Percentiles rank a stretch among this genome's conserved stretches.
These are phyloP conservation scores for Boletus pseudopeckii DNA, from an alignment of 768 basidiomycete species.

Conservation along the genomic window DNA sequence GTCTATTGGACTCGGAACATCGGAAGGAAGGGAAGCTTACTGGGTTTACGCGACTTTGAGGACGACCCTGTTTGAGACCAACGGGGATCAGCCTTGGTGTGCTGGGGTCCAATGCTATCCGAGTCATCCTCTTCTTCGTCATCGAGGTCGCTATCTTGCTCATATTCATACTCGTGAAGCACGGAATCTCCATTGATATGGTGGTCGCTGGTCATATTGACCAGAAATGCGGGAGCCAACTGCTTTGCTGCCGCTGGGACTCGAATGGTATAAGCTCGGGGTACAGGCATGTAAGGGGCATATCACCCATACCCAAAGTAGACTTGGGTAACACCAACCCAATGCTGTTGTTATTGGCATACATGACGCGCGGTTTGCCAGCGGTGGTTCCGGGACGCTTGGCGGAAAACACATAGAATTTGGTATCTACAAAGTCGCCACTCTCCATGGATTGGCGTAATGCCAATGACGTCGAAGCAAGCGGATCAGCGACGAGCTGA, in stretches of 20 bases:
- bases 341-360: slow-evolving; percentile 21
- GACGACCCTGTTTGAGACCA: background rate
- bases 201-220: slow-evolving; percentile 21
- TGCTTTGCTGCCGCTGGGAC: slow-evolving; percentile 9
- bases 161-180: slow-evolving; percentile 27
- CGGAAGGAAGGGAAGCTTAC: slow-evolving; percentile 2
- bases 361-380: slow-evolving; percentile 23
- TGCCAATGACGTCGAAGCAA: slow-evolving; percentile 14
- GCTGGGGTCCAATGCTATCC: background rate
- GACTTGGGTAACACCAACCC: slow-evolving; percentile 17
- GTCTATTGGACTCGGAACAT: background rate
- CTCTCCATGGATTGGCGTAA: slow-evolving; percentile 23
- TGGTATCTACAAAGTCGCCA: slow-evolving; percentile 29
- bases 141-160: slow-evolving; percentile 31
- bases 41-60: background rate
- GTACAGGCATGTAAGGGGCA: background rate
- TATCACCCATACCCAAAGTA: slow-evolving; percentile 3
- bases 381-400: slow-evolving; percentile 9
- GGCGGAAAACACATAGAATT: slow-evolving; percentile 28
- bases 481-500: slow-evolving; percentile 9
- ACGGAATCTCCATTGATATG: slow-evolving; percentile 19
- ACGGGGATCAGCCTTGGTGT: background rate
- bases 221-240: slow-evolving; percentile 13
- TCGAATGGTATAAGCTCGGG: background rate
- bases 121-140: slow-evolving; percentile 13